Percentiles rank a stretch among this genome's conserved stretches.
These are phyloP conservation scores for Collybia mongolica DNA, from an alignment of 768 basidiomycete genomes.

Conservation along the genomic window DNA sequence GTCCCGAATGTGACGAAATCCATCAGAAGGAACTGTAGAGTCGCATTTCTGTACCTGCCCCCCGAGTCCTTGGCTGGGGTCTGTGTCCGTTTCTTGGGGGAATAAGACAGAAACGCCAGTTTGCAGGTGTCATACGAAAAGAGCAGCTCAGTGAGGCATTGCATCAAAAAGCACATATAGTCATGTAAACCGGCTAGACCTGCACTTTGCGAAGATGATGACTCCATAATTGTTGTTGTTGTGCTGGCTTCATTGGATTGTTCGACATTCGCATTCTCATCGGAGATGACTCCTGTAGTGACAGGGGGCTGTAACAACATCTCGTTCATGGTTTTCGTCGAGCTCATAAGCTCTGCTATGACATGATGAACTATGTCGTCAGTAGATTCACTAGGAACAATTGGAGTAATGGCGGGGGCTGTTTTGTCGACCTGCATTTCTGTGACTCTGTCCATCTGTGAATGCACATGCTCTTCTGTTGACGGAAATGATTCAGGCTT, in stretches of 20 bases:
- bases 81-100: slow-evolving; percentile 61
- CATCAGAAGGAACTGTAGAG: slow-evolving; percentile 78
- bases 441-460: slow-evolving; percentile 20
- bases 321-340: slow-evolving; percentile 47
- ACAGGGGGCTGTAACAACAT: slow-evolving; percentile 13
- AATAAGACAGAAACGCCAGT: slow-evolving; percentile 77
- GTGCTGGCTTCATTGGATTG: neutral
- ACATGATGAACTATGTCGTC: slow-evolving; percentile 71
- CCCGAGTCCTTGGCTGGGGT: slow-evolving; percentile 61
- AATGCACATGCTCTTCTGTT: slow-evolving; percentile 18
- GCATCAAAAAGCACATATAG: slow-evolving; percentile 85
- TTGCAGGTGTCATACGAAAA: slow-evolving; percentile 95
- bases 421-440: slow-evolving; percentile 65
- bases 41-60: slow-evolving; percentile 60
- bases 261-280: neutral
- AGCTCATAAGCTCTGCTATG: slow-evolving; percentile 65
- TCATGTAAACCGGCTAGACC: slow-evolving; percentile 31
- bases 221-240: slow-evolving; percentile 1
- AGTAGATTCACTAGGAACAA: slow-evolving; percentile 39
- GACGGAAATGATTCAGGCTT: slow-evolving; percentile 33
- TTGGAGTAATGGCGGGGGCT: slow-evolving; percentile 9
- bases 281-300: neutral
- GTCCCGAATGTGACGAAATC: slow-evolving; percentile 81
- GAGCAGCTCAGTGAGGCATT: slow-evolving; percentile 86
- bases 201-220: neutral